These are phyloP conservation scores for Neoarthrinium moseri DNA, from an alignment of 2,329 filamentous ascomycete species.

Conservation along the genomic window DNA sequence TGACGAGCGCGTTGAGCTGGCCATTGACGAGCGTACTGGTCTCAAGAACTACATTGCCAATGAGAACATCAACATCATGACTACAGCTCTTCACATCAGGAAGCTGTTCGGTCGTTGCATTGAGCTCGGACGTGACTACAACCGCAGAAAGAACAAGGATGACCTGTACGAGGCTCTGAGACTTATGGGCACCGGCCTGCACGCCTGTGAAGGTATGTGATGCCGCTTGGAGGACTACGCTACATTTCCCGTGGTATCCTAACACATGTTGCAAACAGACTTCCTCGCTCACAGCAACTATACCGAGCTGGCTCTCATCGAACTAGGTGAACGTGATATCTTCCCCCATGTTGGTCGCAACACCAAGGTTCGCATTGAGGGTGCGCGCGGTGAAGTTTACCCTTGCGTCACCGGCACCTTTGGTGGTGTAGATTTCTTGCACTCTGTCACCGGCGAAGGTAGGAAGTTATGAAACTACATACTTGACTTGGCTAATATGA, in stretches of 20 bases:
- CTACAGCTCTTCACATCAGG: conserved; percentile 75
- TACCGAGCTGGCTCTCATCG: conserved; percentile 81
- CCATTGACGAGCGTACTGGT: conserved; percentile 71
- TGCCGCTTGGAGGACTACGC: no score
- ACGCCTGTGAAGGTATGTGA: conserved; percentile 73
- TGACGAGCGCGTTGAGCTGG: conserved; percentile 75
- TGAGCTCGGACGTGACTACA: conserved; percentile 75
- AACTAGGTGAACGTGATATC: conserved; percentile 75
- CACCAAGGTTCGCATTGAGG: conserved; percentile 69
- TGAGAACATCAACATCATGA: conserved; percentile 75
- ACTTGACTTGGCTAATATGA: not conserved
- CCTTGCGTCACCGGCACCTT: conserved; percentile 90
- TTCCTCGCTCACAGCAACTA: conserved; percentile 95
- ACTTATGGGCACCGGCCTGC: conserved; percentile 81
- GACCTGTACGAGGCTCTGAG: conserved; percentile 87
- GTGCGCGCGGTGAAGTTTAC: conserved; percentile 66
- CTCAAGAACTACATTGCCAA: conserved; percentile 96
- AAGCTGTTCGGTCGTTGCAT: conserved; percentile 72
- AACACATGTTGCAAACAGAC: conserved; percentile 48
- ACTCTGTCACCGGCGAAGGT: conserved; percentile 75
- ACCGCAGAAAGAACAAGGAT: conserved; percentile 61
- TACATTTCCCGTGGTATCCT: no score
- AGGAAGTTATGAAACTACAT: no score
- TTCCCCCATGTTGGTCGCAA: conserved; percentile 84
- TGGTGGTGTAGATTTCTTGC: conserved; percentile 90